These are phyloP conservation scores for Domatiomyces catenatus DNA, from an alignment of 2,329 filamentous ascomycete genomes.

Conservation along the genomic window DNA sequence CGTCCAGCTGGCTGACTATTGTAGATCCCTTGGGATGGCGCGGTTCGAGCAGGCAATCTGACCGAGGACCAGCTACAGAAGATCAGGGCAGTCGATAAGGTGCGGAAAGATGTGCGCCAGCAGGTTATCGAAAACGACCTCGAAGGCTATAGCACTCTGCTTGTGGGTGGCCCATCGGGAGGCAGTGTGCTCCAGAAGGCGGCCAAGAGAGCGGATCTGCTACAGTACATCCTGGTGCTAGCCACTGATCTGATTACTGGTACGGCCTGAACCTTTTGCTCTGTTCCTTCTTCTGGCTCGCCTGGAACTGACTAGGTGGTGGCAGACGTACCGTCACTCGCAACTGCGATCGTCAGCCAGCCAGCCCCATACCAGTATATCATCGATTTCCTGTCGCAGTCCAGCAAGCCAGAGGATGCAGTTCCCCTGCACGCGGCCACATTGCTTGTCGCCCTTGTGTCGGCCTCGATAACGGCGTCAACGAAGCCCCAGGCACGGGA, in stretches of 20 bases:
- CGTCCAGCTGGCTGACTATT: slow-evolving; percentile 2
- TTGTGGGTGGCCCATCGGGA: slow-evolving; percentile 52
- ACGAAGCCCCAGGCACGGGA: slow-evolving; percentile 47
- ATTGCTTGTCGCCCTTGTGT: slow-evolving; percentile 67
- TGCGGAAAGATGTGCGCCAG: slow-evolving; percentile 77
- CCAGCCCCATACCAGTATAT: slow-evolving; percentile 61
- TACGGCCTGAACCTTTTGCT: slow-evolving; percentile 23
- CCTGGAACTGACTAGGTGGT: not conserved
- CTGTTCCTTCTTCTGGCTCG: not conserved
- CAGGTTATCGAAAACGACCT: slow-evolving; percentile 68
- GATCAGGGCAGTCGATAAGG: slow-evolving; percentile 93
- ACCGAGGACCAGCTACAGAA: slow-evolving; percentile 86
- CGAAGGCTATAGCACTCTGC: slow-evolving; percentile 61
- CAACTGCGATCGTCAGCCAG: slow-evolving; percentile 59
- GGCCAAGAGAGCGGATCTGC: slow-evolving; percentile 70
- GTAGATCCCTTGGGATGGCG: slow-evolving; percentile 86
- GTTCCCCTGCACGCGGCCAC: slow-evolving; percentile 82
- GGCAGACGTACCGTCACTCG: slow-evolving; percentile 63
- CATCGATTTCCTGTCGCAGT: slow-evolving; percentile 67
- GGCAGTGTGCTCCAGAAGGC: slow-evolving; percentile 73
- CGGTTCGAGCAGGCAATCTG: slow-evolving; percentile 81
- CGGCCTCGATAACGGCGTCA: slow-evolving; percentile 44
- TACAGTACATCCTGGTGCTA: slow-evolving; percentile 88
- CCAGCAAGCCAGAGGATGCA: slow-evolving; percentile 67
- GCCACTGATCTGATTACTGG: slow-evolving; percentile 75